These are phyloP conservation scores for Alternaria sp. DNA, from an alignment of 2,329 filamentous ascomycete genomes.

Conservation along the genomic window DNA sequence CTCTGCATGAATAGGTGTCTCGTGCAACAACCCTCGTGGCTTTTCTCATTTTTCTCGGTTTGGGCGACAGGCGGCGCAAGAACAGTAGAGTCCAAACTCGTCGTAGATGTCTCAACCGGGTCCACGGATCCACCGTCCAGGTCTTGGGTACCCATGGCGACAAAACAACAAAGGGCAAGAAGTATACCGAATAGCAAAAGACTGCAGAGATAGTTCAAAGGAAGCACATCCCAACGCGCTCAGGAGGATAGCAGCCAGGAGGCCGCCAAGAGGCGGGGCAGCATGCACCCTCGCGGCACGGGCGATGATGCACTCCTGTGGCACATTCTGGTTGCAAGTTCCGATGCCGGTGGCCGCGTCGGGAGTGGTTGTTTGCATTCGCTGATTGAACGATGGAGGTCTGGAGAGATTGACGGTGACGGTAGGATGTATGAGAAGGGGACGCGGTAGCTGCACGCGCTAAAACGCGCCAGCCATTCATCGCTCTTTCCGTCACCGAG, in stretches of 20 bases:
- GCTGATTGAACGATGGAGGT: no score
- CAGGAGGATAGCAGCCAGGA: neutral
- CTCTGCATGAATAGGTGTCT: no score
- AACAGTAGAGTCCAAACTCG: no score
- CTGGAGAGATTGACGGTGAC: neutral
- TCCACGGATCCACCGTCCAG: fast-evolving
- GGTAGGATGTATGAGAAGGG: neutral
- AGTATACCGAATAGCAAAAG: fast-evolving
- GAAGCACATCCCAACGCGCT: no score
- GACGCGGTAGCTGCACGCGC: neutral
- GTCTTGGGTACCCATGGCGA: neutral
- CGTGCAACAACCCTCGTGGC: no score
- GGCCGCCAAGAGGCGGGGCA: neutral
- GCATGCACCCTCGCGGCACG: neutral
- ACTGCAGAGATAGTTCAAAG: neutral
- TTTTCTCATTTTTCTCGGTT: no score
- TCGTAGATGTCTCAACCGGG: neutral
- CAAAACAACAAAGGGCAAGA: no score
- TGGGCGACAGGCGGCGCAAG: no score
- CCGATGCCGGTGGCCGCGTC: neutral
- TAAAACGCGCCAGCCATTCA: neutral
- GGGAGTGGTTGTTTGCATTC: no score
- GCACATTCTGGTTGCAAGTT: neutral
- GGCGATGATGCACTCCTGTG: neutral
- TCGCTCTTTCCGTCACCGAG: neutral